Evolutionary conservation across 495 filamentous ascomycete species (phyloP).

Genomic region (Cercophora newfieldiana): DNA sequence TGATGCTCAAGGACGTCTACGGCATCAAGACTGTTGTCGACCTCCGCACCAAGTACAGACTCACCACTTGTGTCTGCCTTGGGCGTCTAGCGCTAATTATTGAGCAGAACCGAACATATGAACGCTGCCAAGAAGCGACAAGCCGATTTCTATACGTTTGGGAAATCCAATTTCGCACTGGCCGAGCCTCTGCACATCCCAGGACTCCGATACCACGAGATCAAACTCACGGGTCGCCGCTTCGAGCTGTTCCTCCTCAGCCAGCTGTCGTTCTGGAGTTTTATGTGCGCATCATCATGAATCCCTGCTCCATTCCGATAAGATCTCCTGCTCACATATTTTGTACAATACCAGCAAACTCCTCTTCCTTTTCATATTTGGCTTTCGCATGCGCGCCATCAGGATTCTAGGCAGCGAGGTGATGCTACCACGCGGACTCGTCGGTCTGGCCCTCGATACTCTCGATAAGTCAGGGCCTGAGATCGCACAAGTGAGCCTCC

Average conservation of each 20-base stretch:
- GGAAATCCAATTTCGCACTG: constrained; percentile 46
- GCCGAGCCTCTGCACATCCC: constrained; percentile 55
- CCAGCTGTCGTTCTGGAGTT: constrained; percentile 66
- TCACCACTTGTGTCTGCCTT: background rate
- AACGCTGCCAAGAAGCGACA: constrained; percentile 67
- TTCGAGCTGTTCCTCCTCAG: constrained; percentile 69
- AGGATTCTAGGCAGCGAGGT: constrained; percentile 65
- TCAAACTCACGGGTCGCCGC: constrained; percentile 71
- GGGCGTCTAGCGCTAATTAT: background rate
- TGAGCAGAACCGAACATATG: constrained; percentile 65
- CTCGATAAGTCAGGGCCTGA: constrained; percentile 63
- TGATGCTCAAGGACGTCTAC: constrained; percentile 59
- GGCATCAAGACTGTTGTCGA: constrained; percentile 73
- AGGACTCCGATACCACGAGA: constrained; percentile 57
- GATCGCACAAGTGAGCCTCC: constrained; percentile 53
- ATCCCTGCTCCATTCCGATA: background rate
- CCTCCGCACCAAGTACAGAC: constrained; percentile 67
- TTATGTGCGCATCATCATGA: constrained; percentile 47
- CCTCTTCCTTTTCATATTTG: constrained; percentile 60
- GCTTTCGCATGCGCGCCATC: constrained; percentile 68
- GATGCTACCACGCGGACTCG: constrained; percentile 66
- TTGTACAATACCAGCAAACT: constrained; percentile 50
- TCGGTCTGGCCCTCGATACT: constrained; percentile 64
- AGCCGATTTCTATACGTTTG: constrained; percentile 40
- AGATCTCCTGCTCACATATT: background rate